phyloP scores from a whole-genome alignment of 805 yeast genomes.

The Ogataea saltuana region DNA sequence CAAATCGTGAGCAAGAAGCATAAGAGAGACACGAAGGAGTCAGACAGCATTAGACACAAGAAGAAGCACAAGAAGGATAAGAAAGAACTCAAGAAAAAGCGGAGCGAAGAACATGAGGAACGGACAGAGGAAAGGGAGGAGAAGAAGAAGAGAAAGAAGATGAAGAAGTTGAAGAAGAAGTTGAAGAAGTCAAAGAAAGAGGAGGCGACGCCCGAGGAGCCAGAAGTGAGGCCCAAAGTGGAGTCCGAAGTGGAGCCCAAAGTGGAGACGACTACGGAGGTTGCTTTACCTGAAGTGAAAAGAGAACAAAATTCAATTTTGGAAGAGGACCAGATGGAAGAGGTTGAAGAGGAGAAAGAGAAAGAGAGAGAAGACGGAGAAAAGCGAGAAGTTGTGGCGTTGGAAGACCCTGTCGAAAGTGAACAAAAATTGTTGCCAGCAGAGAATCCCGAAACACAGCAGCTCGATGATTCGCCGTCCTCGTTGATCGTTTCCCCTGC shows the following conservation, averaged over 20 bases:
- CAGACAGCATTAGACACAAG: background rate
- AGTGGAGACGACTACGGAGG: background rate
- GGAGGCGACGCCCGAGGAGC: conserved; percentile 6
- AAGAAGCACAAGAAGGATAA: conserved; percentile 7
- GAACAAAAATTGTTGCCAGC: too few relatives aligned
- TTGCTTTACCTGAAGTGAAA: background rate
- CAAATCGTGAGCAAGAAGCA: conserved; percentile 11
- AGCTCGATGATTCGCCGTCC: too few relatives aligned
- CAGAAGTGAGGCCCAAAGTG: conserved; percentile 1
- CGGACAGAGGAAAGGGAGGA: conserved; percentile 1
- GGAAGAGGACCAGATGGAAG: conserved; percentile 2
- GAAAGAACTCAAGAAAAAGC: conserved; percentile 19
- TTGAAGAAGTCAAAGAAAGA: conserved; percentile 27
- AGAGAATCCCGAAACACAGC: too few relatives aligned
- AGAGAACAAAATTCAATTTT: background rate
- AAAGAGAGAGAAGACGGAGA: conserved; percentile 8
- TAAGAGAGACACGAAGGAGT: background rate
- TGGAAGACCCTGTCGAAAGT: too few relatives aligned
- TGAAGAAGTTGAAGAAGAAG: conserved; percentile 16
- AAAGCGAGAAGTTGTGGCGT: too few relatives aligned
- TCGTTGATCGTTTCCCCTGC: too few relatives aligned
- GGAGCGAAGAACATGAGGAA: conserved; percentile 11
- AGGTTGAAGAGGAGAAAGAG: conserved; percentile 6
- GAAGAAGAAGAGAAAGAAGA: background rate
- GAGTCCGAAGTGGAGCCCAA: conserved; percentile 2